phyloP scores from a whole-genome alignment of 2,329 filamentous ascomycete genomes.

The Neonectria ditissima region DNA sequence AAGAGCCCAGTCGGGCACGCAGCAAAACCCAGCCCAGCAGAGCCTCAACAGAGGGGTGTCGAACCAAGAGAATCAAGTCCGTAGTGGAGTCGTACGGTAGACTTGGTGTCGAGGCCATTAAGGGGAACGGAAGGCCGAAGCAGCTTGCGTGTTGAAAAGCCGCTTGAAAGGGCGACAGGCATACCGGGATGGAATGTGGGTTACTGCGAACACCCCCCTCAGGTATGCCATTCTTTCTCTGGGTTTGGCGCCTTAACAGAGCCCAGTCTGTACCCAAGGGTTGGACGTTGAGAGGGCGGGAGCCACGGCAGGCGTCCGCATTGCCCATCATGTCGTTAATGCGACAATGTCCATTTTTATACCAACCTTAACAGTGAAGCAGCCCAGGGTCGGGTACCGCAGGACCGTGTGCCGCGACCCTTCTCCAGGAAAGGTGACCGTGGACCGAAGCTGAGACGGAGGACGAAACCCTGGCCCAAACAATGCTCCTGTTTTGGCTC shows the following conservation, averaged over 20 bases:
- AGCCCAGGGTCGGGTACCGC: conserved; percentile 16
- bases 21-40: conserved; percentile 24
- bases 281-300: conserved; percentile 20
- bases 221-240: conserved; percentile 14
- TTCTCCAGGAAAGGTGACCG: conserved; percentile 15
- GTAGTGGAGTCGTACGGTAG: conserved; percentile 8
- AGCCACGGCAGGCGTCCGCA: conserved; percentile 24
- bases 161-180: conserved; percentile 11
- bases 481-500: conserved; percentile 22
- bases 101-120: conserved; percentile 12
- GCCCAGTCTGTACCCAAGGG: conserved; percentile 25
- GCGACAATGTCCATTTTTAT: conserved; percentile 22
- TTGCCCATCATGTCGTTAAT: conserved; percentile 18
- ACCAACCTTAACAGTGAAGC: conserved; percentile 19
- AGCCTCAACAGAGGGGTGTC: conserved; percentile 22
- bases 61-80: conserved; percentile 10
- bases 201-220: conserved; percentile 20
- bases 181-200: not conserved
- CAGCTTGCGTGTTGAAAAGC: conserved; percentile 14
- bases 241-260: conserved; percentile 26
- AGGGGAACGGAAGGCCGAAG: conserved; percentile 12
- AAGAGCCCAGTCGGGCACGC: conserved; percentile 25
- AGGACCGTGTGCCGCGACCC: conserved; percentile 13
- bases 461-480: conserved; percentile 25
- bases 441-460: conserved; percentile 18